Percentiles rank a stretch among this genome's conserved stretches.
Conservation (phyloP, 2,329 filamentous ascomycete genomes). For the Cryphonectria parasitica region DNA sequence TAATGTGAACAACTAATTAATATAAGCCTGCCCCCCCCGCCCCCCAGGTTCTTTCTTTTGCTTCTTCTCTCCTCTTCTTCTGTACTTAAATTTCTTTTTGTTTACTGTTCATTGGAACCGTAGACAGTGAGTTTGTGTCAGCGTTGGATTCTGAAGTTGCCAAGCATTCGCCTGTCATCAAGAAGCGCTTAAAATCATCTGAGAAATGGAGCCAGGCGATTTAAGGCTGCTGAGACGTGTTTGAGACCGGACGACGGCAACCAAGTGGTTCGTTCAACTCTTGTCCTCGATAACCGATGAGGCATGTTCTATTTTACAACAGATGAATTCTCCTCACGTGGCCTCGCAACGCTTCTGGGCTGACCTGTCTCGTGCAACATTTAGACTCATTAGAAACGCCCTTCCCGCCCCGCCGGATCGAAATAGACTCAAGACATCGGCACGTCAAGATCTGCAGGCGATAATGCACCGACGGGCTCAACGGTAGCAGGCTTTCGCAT, state of each 20-base stretch:
- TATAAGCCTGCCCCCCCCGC: not conserved
- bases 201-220: not conserved
- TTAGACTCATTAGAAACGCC: not conserved
- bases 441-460: not conserved
- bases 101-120: not conserved
- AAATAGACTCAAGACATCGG: slow-evolving; percentile 5
- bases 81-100: not conserved
- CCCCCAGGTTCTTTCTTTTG: too few species aligned
- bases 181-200: not conserved
- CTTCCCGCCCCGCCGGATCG: not conserved
- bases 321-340: not conserved
- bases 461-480: not conserved
- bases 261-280: not conserved
- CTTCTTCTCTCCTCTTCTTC: not conserved
- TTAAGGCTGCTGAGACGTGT: not conserved
- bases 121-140: not conserved
- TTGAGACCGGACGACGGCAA: not conserved
- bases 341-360: not conserved
- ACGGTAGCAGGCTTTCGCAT: not conserved
- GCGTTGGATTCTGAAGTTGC: not conserved
- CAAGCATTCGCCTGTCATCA: not conserved
- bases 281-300: not conserved
- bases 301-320: not conserved
- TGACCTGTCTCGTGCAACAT: not conserved
- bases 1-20: not conserved